Evolutionary conservation across 1,284 basidiomycete species (phyloP).

Genomic region (Cutaneotrichosporon spelunceum): DNA sequence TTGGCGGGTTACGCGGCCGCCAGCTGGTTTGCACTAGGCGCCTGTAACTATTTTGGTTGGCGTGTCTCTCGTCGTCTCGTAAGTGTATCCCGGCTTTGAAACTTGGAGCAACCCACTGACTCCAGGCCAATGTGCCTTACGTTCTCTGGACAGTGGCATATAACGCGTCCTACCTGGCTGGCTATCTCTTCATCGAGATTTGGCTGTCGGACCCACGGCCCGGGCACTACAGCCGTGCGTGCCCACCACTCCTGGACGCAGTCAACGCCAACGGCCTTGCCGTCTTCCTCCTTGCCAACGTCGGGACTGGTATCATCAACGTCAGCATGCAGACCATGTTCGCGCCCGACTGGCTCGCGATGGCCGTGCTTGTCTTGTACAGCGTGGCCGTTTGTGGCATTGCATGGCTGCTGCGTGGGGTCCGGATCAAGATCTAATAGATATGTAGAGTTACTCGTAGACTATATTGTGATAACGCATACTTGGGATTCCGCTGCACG

Average conservation of each 20-base stretch:
- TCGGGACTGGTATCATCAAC: conserved; percentile 82
- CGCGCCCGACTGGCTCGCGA: conserved; percentile 52
- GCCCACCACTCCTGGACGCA: conserved; percentile 69
- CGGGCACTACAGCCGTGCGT: conserved; percentile 5
- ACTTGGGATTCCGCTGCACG: not conserved
- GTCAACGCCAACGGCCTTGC: conserved; percentile 76
- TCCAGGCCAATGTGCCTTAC: conserved; percentile 80
- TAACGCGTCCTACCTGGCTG: conserved; percentile 80
- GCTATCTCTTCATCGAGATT: conserved; percentile 74
- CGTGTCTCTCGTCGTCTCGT: conserved; percentile 74
- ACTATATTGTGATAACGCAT: not conserved
- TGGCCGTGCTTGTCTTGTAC: conserved; percentile 67
- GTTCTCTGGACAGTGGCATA: conserved; percentile 85
- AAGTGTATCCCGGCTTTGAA: conserved; percentile 31
- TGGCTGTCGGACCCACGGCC: conserved; percentile 49
- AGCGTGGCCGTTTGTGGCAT: conserved; percentile 59
- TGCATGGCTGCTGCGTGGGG: conserved; percentile 57
- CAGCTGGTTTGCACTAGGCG: conserved; percentile 68
- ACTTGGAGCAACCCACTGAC: not conserved
- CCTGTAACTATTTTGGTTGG: conserved; percentile 41
- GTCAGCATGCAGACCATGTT: conserved; percentile 81
- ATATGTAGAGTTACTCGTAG: not conserved
- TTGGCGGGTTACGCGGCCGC: conserved; percentile 70
- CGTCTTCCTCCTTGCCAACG: conserved; percentile 82
- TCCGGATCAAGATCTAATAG: conserved; percentile 17